Percentiles rank a stretch among this genome's conserved stretches.
phyloP scores from a whole-genome alignment of 2,329 filamentous ascomycete genomes.

The Aureobasidium melanogenum region DNA sequence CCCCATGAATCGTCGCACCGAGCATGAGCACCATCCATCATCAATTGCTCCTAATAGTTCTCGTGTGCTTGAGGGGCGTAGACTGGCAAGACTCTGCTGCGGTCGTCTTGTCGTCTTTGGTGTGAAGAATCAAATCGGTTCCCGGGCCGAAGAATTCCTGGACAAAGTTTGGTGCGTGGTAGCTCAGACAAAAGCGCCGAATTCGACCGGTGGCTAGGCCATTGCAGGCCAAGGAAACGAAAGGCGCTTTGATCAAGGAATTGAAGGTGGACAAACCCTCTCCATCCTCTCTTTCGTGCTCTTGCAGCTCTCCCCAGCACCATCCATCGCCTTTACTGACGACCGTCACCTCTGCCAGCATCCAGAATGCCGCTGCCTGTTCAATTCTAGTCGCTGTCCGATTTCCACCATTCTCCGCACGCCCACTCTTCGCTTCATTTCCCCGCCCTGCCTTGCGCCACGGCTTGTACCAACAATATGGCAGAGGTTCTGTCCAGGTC shows the following conservation, averaged over 20 bases:
- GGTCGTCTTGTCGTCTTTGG: background rate
- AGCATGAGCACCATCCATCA: background rate
- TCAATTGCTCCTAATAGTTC: background rate
- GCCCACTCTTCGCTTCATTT: background rate
- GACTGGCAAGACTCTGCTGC: background rate
- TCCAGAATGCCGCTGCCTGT: conserved; percentile 5
- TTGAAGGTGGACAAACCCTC: conserved; percentile 4
- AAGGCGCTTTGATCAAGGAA: conserved; percentile 3
- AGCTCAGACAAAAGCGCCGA: background rate
- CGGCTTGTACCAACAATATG: conserved; percentile 22
- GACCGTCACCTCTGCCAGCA: background rate
- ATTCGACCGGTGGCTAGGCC: background rate
- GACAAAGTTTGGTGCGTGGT: background rate
- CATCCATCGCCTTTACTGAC: background rate
- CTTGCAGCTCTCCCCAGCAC: background rate
- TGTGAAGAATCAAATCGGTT: background rate
- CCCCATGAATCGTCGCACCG: background rate
- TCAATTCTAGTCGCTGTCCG: conserved; percentile 3
- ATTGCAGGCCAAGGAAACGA: background rate
- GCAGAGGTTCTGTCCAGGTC: conserved; percentile 34
- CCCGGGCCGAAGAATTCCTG: background rate
- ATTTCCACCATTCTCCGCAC: background rate
- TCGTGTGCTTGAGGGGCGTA: background rate
- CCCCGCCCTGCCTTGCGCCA: conserved; percentile 4
- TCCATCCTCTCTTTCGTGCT: background rate